Conservation (phyloP, 208 protist species). For the Herpetomonas tarakana region DNA sequence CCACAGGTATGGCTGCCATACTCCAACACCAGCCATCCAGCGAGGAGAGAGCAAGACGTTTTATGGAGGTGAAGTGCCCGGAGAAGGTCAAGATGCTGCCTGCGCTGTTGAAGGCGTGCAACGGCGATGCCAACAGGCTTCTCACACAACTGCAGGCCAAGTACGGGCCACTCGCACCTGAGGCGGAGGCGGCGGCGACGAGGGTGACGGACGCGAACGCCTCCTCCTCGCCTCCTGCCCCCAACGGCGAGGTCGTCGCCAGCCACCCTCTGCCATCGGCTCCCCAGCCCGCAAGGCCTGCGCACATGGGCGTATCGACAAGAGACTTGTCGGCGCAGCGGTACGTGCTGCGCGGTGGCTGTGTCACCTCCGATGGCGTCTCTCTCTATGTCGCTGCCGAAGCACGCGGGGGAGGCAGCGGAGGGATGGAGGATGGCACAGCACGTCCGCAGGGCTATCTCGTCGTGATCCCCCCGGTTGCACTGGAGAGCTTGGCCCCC, state of each 20-base stretch:
- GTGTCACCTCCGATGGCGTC: slow-evolving; percentile 25
- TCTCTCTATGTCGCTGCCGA: slow-evolving; percentile 16
- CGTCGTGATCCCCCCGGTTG: slow-evolving; percentile 18
- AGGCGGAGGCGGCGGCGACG: neutral
- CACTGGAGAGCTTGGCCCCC: slow-evolving; percentile 38
- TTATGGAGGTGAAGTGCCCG: slow-evolving; percentile 46
- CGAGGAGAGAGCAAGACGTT: slow-evolving; percentile 24
- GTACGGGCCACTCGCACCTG: slow-evolving; percentile 25
- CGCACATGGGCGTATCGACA: too few relatives aligned
- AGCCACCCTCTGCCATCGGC: too few relatives aligned
- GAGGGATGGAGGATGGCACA: neutral
- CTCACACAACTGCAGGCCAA: slow-evolving; percentile 47
- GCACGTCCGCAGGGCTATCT: neutral
- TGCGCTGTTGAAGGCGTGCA: slow-evolving; percentile 34
- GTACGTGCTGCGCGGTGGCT: slow-evolving; percentile 16
- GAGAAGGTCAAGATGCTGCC: slow-evolving; percentile 63
- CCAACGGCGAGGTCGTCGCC: too few relatives aligned
- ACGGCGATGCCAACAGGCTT: slow-evolving; percentile 32
- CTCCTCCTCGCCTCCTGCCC: too few relatives aligned
- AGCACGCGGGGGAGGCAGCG: neutral
- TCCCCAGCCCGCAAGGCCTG: too few relatives aligned
- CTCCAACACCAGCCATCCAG: neutral
- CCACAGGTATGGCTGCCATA: neutral
- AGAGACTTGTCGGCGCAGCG: neutral
- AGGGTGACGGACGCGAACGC: neutral